Conservation (phyloP, 1,284 basidiomycete species). For the Apiotrichum porosum region DNA sequence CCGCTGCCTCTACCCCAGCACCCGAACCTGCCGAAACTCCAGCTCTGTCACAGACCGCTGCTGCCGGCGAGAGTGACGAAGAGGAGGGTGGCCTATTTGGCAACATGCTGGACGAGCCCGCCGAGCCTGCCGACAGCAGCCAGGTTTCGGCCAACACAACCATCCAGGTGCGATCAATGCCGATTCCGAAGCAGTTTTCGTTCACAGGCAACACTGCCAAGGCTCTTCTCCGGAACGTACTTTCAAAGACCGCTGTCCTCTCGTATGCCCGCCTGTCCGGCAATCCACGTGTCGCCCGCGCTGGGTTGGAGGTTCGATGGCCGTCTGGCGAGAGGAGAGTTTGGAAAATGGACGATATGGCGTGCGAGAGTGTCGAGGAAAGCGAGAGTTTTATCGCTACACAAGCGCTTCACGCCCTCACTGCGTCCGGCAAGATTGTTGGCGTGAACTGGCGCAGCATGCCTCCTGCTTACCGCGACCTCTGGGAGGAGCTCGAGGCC, state of each 20-base stretch:
- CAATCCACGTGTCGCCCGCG: constrained; percentile 64
- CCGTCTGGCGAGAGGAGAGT: constrained; percentile 58
- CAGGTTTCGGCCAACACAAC: constrained; percentile 51
- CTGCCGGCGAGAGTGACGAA: constrained; percentile 38
- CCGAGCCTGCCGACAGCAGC: constrained; percentile 34
- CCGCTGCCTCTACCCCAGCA: neutral
- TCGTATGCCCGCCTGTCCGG: constrained; percentile 64
- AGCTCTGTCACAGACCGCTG: neutral
- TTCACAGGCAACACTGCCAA: constrained; percentile 38
- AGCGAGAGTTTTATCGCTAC: constrained; percentile 90
- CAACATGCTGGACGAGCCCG: constrained; percentile 68
- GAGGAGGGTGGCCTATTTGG: constrained; percentile 64
- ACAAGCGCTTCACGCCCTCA: constrained; percentile 72
- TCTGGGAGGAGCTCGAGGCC: constrained; percentile 88
- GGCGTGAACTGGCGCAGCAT: constrained; percentile 55
- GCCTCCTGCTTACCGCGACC: constrained; percentile 75
- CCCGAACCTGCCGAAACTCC: neutral
- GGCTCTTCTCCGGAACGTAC: constrained; percentile 24
- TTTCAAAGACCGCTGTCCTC: constrained; percentile 68
- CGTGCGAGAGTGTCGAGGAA: constrained; percentile 70
- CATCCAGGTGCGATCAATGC: constrained; percentile 67
- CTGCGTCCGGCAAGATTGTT: constrained; percentile 48
- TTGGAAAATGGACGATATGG: constrained; percentile 80
- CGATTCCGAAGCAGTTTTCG: constrained; percentile 73
- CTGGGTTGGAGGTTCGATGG: constrained; percentile 69